Conservation (phyloP, 164 flowering plant genomes). For the Umbellularia californica region DNA sequence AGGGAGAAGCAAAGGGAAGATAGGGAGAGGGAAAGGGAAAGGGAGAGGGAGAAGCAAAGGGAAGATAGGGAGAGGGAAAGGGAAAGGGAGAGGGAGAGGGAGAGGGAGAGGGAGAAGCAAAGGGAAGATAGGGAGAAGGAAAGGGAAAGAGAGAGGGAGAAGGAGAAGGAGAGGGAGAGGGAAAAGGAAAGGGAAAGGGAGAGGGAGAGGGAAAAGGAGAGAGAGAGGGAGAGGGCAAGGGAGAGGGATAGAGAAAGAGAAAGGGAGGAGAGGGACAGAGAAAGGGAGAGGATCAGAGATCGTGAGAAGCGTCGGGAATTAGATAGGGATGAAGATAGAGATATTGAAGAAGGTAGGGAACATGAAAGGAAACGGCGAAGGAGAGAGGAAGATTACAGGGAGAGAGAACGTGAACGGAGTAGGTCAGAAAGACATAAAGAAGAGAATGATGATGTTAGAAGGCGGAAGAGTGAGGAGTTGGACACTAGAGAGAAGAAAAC, state of each 20-base stretch:
- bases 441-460: slow-evolving; percentile 41
- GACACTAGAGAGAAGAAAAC: slow-evolving; percentile 35
- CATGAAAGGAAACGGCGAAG: slow-evolving; percentile 47
- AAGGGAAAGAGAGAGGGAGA: slow-evolving; percentile 17
- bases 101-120: slow-evolving; percentile 14
- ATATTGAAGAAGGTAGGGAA: slow-evolving; percentile 41
- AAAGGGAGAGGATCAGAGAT: slow-evolving; percentile 22
- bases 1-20: slow-evolving; percentile 14
- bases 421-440: slow-evolving; percentile 53
- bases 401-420: slow-evolving; percentile 37
- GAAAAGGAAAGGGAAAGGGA: slow-evolving; percentile 16
- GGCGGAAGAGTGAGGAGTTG: slow-evolving; percentile 41
- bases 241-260: slow-evolving; percentile 8
- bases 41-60: slow-evolving; percentile 17
- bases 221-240: slow-evolving; percentile 17
- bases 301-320: slow-evolving; percentile 36
- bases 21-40: slow-evolving; percentile 15
- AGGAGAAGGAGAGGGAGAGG: slow-evolving; percentile 21
- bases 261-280: slow-evolving; percentile 20
- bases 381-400: slow-evolving; percentile 50
- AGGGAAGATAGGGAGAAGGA: slow-evolving; percentile 14
- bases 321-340: slow-evolving; percentile 42
- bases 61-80: slow-evolving; percentile 11
- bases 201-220: slow-evolving; percentile 21
- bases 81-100: slow-evolving; percentile 7